These are phyloP conservation scores for Edaphochlamys debaryana DNA, from an alignment of 139 green algal species.

Conservation along the genomic window DNA sequence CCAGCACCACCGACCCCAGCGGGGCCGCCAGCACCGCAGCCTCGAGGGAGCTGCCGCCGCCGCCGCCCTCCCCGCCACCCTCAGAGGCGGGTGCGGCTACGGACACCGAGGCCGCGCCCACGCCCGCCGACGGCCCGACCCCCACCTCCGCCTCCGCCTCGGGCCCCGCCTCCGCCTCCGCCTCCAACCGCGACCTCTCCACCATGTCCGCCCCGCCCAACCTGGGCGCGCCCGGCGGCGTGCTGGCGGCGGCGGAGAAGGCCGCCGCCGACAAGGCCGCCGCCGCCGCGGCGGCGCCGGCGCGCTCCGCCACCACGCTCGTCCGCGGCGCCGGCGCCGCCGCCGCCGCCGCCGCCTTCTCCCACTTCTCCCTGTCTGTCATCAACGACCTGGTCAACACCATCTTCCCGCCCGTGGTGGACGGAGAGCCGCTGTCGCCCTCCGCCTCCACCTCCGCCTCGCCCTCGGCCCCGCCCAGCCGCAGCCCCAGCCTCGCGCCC, in stretches of 20 bases:
- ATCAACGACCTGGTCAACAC: slow-evolving; percentile 80
- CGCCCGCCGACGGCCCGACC: too few relatives aligned
- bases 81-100: too few relatives aligned
- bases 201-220: background rate
- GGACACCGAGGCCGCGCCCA: too few relatives aligned
- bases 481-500: too few relatives aligned
- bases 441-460: background rate
- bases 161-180: background rate
- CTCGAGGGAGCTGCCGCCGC: too few relatives aligned
- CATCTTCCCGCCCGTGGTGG: slow-evolving; percentile 73
- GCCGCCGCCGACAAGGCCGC: background rate
- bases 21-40: background rate
- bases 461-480: background rate
- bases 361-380: slow-evolving; percentile 63
- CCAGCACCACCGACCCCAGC: background rate
- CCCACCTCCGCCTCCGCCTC: background rate
- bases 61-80: too few relatives aligned
- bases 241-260: too few relatives aligned
- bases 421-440: background rate
- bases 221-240: background rate
- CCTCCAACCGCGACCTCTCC: background rate
- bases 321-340: background rate
- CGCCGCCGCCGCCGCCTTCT: slow-evolving; percentile 21
- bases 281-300: background rate
- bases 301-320: background rate